Evolutionary conservation across 495 filamentous ascomycete species (phyloP).

Genomic region (Pseudomonodictys pantanalensis): DNA sequence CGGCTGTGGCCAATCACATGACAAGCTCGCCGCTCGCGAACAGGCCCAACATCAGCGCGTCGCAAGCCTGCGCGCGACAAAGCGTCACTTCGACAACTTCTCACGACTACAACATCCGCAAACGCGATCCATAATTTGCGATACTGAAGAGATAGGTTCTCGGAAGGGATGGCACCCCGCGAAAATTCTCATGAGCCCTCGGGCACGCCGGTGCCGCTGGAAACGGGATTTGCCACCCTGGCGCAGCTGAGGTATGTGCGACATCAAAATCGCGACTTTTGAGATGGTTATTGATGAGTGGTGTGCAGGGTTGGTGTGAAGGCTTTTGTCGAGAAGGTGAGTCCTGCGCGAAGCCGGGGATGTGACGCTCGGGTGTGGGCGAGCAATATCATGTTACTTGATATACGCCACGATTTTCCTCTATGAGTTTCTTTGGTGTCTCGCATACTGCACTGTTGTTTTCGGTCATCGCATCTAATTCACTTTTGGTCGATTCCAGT

Average conservation of each 20-base stretch:
- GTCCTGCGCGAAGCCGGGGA: conserved; percentile 25
- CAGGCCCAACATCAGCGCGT: not conserved
- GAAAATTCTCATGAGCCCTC: conserved; percentile 46
- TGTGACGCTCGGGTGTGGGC: no score
- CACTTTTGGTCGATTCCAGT: conserved; percentile 25
- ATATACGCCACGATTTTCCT: not conserved
- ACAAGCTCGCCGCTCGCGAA: no score
- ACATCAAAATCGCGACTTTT: conserved; percentile 3
- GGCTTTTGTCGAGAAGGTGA: conserved; percentile 67
- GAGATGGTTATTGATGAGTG: conserved; percentile 18
- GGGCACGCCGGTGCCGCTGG: conserved; percentile 60
- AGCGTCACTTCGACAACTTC: not conserved
- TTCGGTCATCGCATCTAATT: conserved; percentile 1
- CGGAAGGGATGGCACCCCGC: conserved; percentile 31
- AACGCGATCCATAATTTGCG: conserved; percentile 21
- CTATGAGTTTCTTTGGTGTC: not conserved
- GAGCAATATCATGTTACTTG: conserved; percentile 2
- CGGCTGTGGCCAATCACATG: no score
- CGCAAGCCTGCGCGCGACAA: conserved; percentile 14
- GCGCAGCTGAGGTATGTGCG: conserved; percentile 65
- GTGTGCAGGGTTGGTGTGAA: conserved; percentile 66
- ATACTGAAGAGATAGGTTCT: conserved; percentile 9
- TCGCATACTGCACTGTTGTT: not conserved
- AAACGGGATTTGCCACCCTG: conserved; percentile 76
- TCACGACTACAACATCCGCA: conserved; percentile 33